phyloP scores from a whole-genome alignment of 2,329 filamentous ascomycete species.

The Leptographium galeiforme region DNA sequence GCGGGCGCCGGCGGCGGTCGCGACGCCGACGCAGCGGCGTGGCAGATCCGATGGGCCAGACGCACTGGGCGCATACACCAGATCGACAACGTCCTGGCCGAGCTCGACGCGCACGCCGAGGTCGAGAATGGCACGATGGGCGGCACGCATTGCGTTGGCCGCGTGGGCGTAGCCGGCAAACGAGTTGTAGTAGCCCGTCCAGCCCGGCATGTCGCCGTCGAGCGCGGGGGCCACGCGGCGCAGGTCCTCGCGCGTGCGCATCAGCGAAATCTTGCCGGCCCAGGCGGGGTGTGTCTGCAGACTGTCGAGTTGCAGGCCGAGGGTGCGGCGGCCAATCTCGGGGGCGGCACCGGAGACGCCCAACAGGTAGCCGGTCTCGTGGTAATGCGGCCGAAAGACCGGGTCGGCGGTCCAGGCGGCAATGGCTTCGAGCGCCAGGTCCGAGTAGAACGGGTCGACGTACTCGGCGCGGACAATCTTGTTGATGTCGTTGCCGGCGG shows the following conservation, averaged over 20 bases:
- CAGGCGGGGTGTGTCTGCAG: conserved; percentile 26
- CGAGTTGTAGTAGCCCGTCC: conserved; percentile 45
- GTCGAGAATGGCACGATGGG: conserved; percentile 27
- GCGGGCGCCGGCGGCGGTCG: conserved; percentile 13
- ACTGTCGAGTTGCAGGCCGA: conserved; percentile 27
- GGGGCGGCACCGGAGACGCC: conserved; percentile 33
- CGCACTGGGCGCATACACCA: conserved; percentile 20
- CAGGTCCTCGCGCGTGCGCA: neutral
- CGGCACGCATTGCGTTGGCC: conserved; percentile 32
- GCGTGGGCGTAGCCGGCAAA: conserved; percentile 45
- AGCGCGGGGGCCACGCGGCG: conserved; percentile 22
- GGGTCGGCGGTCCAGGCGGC: conserved; percentile 35
- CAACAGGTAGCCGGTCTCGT: conserved; percentile 32
- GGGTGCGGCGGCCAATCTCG: conserved; percentile 30
- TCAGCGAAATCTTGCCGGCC: conserved; percentile 21
- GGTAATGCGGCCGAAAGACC: conserved; percentile 38
- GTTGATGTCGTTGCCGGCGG: conserved; percentile 21
- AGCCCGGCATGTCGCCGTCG: conserved; percentile 32
- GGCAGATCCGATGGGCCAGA: conserved; percentile 1
- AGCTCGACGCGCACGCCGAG: conserved; percentile 22
- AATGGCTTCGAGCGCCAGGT: conserved; percentile 39
- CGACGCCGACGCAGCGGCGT: conserved; percentile 15
- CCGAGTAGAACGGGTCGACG: conserved; percentile 41
- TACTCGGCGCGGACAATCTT: conserved; percentile 49
- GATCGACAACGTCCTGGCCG: conserved; percentile 21